A percentile compares a stretch with the other conserved stretches of the same genome.
phyloP scores from a whole-genome alignment of 2,329 filamentous ascomycete genomes.

The Sporothrix variecibatus region DNA sequence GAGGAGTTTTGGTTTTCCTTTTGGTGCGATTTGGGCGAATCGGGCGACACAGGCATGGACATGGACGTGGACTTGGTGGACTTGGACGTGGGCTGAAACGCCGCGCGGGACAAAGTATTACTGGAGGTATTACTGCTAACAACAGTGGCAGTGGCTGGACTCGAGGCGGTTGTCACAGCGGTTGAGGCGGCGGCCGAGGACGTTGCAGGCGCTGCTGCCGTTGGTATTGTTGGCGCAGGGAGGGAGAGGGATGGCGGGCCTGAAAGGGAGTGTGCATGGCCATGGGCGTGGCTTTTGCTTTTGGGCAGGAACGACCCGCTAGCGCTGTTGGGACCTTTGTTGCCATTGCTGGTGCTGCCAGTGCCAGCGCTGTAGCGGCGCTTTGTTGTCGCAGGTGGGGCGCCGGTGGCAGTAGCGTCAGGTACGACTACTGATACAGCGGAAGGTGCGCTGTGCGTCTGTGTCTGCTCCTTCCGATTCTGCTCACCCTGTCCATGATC shows the following conservation, averaged over 20 bases:
- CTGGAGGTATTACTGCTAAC: neutral
- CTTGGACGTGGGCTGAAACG: conserved; percentile 25
- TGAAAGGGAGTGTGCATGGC: conserved; percentile 10
- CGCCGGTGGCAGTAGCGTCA: conserved; percentile 10
- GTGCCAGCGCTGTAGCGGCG: conserved; percentile 22
- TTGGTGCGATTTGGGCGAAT: conserved; percentile 9
- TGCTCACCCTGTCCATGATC: neutral
- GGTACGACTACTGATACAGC: neutral
- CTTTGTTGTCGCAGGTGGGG: conserved; percentile 17
- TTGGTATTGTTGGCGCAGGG: conserved; percentile 17
- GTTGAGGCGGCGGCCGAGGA: neutral
- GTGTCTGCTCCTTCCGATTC: neutral
- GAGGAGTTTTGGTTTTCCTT: conserved; percentile 13
- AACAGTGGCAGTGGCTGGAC: conserved; percentile 15
- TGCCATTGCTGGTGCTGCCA: conserved; percentile 10
- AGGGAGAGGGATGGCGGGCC: neutral
- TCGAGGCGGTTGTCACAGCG: neutral
- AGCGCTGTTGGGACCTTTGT: neutral
- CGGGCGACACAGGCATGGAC: neutral
- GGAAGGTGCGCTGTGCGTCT: conserved; percentile 19
- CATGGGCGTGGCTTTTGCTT: conserved; percentile 11
- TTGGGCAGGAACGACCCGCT: neutral
- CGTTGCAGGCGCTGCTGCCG: conserved; percentile 7
- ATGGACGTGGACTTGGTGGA: neutral
- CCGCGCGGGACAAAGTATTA: conserved; percentile 12